Evolutionary conservation across 1,284 basidiomycete genomes (phyloP).

Genomic region (Malassezia restricta): DNA sequence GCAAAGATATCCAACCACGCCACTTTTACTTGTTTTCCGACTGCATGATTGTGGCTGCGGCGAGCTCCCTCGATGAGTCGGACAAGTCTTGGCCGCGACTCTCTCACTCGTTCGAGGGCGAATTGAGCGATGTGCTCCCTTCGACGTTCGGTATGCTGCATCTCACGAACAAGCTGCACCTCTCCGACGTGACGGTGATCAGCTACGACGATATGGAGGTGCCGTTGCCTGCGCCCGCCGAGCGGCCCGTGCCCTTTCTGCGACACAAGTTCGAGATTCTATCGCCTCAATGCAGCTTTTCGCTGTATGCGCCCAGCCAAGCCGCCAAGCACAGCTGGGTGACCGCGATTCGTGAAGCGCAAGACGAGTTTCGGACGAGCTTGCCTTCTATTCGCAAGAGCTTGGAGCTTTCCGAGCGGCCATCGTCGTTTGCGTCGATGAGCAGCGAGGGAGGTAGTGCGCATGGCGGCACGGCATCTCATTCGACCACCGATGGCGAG

Average conservation of each 20-base stretch:
- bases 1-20: conserved; percentile 40
- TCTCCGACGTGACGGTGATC: conserved; percentile 41
- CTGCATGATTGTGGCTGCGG: conserved; percentile 37
- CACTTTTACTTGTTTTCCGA: conserved; percentile 44
- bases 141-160: conserved; percentile 27
- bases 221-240: neutral
- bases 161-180: conserved; percentile 34
- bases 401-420: conserved; percentile 16
- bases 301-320: conserved; percentile 34
- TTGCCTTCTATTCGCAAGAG: conserved; percentile 21
- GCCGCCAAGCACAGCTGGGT: conserved; percentile 33
- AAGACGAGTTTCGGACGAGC: conserved; percentile 32
- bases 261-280: conserved; percentile 38
- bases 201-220: conserved; percentile 22
- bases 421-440: neutral
- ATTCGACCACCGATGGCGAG: neutral
- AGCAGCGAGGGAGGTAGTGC: neutral
- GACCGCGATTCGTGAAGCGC: conserved; percentile 35
- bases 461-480: too few relatives aligned
- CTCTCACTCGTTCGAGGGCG: neutral
- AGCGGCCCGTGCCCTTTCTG: conserved; percentile 16
- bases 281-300: conserved; percentile 44
- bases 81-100: conserved; percentile 53
- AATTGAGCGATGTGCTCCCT: conserved; percentile 3
- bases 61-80: conserved; percentile 49